These are phyloP conservation scores for Mucor saturninus DNA, from an alignment of 371 early-diverging fungal species.

Conservation along the genomic window DNA sequence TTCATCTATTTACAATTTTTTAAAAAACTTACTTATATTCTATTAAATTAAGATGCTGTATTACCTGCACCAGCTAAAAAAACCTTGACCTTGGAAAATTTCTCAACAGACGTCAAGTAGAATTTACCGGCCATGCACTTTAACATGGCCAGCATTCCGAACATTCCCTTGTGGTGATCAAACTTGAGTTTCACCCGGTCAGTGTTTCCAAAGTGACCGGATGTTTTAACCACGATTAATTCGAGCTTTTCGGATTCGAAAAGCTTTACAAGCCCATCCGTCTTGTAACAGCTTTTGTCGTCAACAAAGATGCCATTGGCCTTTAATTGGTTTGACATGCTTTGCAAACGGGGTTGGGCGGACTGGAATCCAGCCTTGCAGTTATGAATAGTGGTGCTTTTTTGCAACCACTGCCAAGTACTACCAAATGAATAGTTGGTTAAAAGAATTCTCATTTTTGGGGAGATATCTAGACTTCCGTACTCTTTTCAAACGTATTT, in stretches of 20 bases:
- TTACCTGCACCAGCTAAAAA: conserved; percentile 25
- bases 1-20: conserved; percentile 8
- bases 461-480: too few species aligned
- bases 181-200: conserved; percentile 11
- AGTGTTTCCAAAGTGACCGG: conserved; percentile 7
- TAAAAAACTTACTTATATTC: not conserved
- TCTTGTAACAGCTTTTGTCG: conserved; percentile 17
- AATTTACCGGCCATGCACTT: conserved; percentile 18
- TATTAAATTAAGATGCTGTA: conserved; percentile 3
- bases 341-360: conserved; percentile 5
- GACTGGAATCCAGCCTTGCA: conserved; percentile 9
- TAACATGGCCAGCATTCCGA: conserved; percentile 23
- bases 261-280: conserved; percentile 19
- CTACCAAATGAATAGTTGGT: too few species aligned
- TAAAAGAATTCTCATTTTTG: too few species aligned
- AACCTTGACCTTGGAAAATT: conserved; percentile 12
- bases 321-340: conserved; percentile 13
- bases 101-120: conserved; percentile 7
- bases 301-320: conserved; percentile 4
- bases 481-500: too few species aligned
- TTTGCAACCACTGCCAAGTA: conserved; percentile 2
- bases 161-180: conserved; percentile 26
- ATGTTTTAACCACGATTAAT: conserved; percentile 17
- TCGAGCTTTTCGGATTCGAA: conserved; percentile 14
- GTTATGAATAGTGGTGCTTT: conserved; percentile 1